phyloP scores from a whole-genome alignment of 2,329 filamentous ascomycete genomes.

The Aureobasidium sp. region DNA sequence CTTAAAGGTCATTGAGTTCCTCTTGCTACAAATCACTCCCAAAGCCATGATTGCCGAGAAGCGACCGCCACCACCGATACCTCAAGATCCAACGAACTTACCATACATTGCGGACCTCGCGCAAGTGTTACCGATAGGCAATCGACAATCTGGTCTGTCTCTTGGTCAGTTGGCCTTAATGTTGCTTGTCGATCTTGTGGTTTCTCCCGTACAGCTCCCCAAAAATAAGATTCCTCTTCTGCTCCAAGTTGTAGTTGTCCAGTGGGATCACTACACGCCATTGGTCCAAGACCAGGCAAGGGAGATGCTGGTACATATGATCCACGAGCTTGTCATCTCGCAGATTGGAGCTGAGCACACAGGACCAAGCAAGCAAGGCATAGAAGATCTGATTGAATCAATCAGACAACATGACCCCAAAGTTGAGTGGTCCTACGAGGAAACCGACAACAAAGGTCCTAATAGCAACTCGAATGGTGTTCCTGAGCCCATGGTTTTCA shows the following conservation, averaged over 20 bases:
- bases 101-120: conserved; percentile 85
- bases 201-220: conserved; percentile 74
- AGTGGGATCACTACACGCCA: conserved; percentile 96
- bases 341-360: conserved; percentile 63
- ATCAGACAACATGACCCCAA: conserved; percentile 76
- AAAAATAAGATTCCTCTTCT: conserved; percentile 76
- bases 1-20: conserved; percentile 86
- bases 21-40: conserved; percentile 82
- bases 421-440: conserved; percentile 91
- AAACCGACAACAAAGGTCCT: conserved; percentile 64
- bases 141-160: conserved; percentile 80
- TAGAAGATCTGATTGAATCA: conserved; percentile 80
- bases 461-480: conserved; percentile 66
- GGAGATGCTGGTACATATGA: conserved; percentile 95
- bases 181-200: conserved; percentile 89
- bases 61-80: conserved; percentile 56
- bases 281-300: conserved; percentile 93
- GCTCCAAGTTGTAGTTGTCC: conserved; percentile 81
- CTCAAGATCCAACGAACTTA: conserved; percentile 63
- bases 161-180: conserved; percentile 90
- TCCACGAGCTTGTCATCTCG: conserved; percentile 87
- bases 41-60: conserved; percentile 97
- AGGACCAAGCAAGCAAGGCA: conserved; percentile 59
- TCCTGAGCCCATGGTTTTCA: conserved; percentile 75
- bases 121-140: conserved; percentile 71